Conservation (phyloP, 2,329 filamentous ascomycete species). For the Cordyceps cateniannulata region DNA sequence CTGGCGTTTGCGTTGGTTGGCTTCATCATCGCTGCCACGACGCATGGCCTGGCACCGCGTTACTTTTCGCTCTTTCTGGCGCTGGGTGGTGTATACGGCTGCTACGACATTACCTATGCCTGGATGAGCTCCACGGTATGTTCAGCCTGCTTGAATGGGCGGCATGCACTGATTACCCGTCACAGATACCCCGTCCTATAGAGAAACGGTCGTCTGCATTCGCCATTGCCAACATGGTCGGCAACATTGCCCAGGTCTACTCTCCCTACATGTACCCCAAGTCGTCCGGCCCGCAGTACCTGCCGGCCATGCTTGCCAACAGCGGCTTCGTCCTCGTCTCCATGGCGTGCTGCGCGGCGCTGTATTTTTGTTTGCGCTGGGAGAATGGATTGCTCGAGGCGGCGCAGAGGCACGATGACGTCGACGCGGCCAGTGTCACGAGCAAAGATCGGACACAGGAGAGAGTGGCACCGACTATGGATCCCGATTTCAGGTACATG, state of each 20-base stretch:
- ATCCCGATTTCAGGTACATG: conserved; percentile 5
- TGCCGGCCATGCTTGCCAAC: conserved; percentile 52
- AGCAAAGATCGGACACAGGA: background rate
- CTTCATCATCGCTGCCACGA: conserved; percentile 63
- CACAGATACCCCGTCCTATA: conserved; percentile 55
- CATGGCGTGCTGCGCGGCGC: conserved; percentile 37
- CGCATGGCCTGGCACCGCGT: conserved; percentile 51
- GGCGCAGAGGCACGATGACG: conserved; percentile 14
- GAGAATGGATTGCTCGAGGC: conserved; percentile 56
- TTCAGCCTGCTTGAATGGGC: conserved; percentile 16
- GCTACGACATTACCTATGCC: conserved; percentile 12
- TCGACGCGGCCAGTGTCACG: conserved; percentile 1
- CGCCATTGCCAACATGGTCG: conserved; percentile 60
- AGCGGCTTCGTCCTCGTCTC: conserved; percentile 57
- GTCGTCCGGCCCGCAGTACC: conserved; percentile 36
- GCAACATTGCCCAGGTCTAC: conserved; percentile 49
- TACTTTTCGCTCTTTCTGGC: conserved; percentile 33
- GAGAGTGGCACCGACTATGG: background rate
- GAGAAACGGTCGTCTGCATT: conserved; percentile 61
- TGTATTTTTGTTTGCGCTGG: conserved; percentile 46
- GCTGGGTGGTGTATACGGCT: conserved; percentile 12
- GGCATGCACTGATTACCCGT: background rate
- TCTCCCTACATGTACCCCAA: conserved; percentile 41
- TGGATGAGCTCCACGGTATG: conserved; percentile 14
- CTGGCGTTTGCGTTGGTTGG: conserved; percentile 54